A percentile compares a stretch with the other conserved stretches of the same genome.
These are phyloP conservation scores for Chernovozyma sophiae-reginae DNA, from an alignment of 1,139 yeast species.

Conservation along the genomic window DNA sequence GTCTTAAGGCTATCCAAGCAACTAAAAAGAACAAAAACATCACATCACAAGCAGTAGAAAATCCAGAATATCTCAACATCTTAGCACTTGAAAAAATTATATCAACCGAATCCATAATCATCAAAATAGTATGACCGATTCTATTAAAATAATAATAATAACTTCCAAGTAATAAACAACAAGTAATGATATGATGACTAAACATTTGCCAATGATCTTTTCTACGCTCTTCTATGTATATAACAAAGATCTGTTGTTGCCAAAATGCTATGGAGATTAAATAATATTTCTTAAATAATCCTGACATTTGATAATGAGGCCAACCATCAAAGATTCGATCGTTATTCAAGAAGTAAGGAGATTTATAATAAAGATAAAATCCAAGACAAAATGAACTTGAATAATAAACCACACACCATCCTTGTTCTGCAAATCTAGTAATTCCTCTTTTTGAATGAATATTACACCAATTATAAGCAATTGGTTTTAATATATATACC, in stretches of 20 bases:
- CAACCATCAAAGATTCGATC: slow-evolving; percentile 64
- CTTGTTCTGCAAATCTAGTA: slow-evolving; percentile 79
- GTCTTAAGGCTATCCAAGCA: slow-evolving; percentile 71
- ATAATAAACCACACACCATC: slow-evolving; percentile 73
- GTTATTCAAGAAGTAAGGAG: slow-evolving; percentile 58
- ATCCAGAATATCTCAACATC: slow-evolving; percentile 70
- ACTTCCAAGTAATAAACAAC: slow-evolving; percentile 63
- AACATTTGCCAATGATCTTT: slow-evolving; percentile 88
- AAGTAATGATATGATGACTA: slow-evolving; percentile 81
- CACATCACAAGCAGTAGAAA: slow-evolving; percentile 55
- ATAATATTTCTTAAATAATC: slow-evolving; percentile 64
- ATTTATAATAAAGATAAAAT: slow-evolving; percentile 48
- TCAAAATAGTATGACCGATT: slow-evolving; percentile 73
- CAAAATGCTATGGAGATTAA: slow-evolving; percentile 69
- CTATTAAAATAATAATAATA: slow-evolving; percentile 70
- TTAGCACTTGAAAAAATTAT: slow-evolving; percentile 70
- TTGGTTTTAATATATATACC: slow-evolving; percentile 55
- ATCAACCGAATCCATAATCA: slow-evolving; percentile 83
- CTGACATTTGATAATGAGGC: slow-evolving; percentile 62
- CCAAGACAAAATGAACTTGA: slow-evolving; percentile 55
- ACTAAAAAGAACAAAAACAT: slow-evolving; percentile 65
- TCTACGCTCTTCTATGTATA: slow-evolving; percentile 73
- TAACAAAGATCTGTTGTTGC: slow-evolving; percentile 75
- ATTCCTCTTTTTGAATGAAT: slow-evolving; percentile 49
- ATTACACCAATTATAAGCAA: slow-evolving; percentile 44